Evolutionary conservation across 75 land plant genomes (phyloP), one percentile per base, ranked within the genome.

Genomic region (Selaginella moellendorffii): DNA sequence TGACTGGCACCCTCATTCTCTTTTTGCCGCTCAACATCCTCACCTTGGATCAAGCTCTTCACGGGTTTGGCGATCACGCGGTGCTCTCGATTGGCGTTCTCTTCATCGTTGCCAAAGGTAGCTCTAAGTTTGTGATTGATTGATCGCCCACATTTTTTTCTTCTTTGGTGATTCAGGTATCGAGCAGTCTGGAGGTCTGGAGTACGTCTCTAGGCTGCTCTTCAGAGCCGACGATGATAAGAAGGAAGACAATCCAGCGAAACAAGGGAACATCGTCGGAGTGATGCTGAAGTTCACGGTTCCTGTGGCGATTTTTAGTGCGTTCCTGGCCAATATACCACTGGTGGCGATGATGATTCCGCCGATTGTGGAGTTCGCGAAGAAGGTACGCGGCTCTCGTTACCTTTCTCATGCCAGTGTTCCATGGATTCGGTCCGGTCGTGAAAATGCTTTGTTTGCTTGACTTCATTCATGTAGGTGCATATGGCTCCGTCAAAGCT

Each of bases 301-400:
- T 0, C 78, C 78, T 1, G 69, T 71, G 60, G 69, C 74, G 21
- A 71, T 71, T 0, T 71, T 76, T 10, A 76, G 78, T 42, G 74
- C 78, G 21, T 76, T 76, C 63, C 65, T 76, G 19, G 78, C 73
- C 31, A 76, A 76, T 36, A 66, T 71, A 46, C 78, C 78, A 19
- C 42, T 76, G 27, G 78, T 76, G 60, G 78, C 78, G 14, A 70
- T 76, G 78, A 76, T 76, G 78, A 76, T 76, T 31, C 65, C 74
- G 51, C 74, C 74, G 1, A 71, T 71, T 29, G 58, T 76, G 53
- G 74, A 76, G 9, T 71, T 54, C 61, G 52, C 69, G 20, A 66
- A 60, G 25, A 76, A 65, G 69, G 78, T 76, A 36, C 46, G 5
- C n/a, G n/a, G n/a, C n/a, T n/a, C n/a, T n/a, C n/a, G n/a, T n/a